Conservation (phyloP, 371 early-diverging fungal species). For the Actinomortierella ambigua region DNA sequence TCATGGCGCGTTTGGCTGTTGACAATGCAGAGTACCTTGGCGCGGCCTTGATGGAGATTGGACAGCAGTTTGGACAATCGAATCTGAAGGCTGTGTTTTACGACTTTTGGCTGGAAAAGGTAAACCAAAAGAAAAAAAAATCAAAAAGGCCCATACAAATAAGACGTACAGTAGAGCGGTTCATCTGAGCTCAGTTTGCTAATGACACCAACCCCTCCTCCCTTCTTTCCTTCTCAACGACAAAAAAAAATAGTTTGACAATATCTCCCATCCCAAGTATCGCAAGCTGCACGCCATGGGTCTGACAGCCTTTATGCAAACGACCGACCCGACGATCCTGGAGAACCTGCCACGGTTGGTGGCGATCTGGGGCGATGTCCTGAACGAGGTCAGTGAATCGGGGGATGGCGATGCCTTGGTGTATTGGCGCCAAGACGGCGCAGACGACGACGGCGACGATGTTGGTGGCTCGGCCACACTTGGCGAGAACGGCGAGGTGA, state of each 20-base stretch:
- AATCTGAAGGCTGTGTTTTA: constrained; percentile 54
- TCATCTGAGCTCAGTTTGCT: no score
- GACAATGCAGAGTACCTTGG: constrained; percentile 61
- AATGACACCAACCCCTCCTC: not conserved
- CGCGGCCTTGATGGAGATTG: constrained; percentile 50
- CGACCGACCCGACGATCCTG: constrained; percentile 54
- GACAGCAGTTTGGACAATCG: constrained; percentile 51
- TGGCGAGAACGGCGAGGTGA: constrained; percentile 48
- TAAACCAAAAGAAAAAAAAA: no score
- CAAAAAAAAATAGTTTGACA: constrained; percentile 66
- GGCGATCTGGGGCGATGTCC: constrained; percentile 67
- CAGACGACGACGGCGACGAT: constrained; percentile 63
- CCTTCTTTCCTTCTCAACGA: not conserved
- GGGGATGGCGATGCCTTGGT: constrained; percentile 68
- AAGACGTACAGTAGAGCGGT: no score
- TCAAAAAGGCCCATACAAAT: no score
- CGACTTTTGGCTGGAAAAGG: constrained; percentile 74
- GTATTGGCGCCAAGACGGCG: constrained; percentile 63
- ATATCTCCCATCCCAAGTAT: constrained; percentile 72
- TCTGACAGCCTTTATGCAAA: constrained; percentile 63
- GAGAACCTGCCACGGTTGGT: constrained; percentile 57
- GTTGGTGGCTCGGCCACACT: constrained; percentile 55
- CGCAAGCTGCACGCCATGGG: constrained; percentile 78
- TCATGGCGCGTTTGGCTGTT: constrained; percentile 68
- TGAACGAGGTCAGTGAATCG: constrained; percentile 63